A percentile compares a stretch with the other conserved stretches of the same genome.
These are phyloP conservation scores for Daldinia eschscholtzii DNA, from an alignment of 2,329 filamentous ascomycete genomes.

Conservation along the genomic window DNA sequence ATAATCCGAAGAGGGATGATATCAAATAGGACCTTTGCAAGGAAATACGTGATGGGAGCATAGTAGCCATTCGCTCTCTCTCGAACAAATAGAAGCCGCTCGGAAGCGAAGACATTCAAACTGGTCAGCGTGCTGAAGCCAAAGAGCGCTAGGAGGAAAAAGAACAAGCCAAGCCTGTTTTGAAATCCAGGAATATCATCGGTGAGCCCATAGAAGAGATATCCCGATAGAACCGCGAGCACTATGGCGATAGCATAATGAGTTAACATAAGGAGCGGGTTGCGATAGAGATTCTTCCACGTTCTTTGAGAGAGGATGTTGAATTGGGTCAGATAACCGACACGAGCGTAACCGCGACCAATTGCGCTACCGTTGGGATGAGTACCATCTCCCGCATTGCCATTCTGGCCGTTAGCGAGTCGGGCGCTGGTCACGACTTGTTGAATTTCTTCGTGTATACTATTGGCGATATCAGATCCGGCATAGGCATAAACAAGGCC, in stretches of 20 bases:
- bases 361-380: conserved; percentile 70
- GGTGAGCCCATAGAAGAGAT: conserved; percentile 94
- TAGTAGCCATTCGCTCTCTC: conserved; percentile 98
- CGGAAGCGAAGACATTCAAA: conserved; percentile 91
- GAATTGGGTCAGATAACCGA: conserved; percentile 86
- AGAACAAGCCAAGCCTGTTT: conserved; percentile 95
- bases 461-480: conserved; percentile 80
- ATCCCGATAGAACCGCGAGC: conserved; percentile 92
- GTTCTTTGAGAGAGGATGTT: conserved; percentile 89
- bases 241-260: conserved; percentile 98
- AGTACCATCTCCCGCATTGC: conserved; percentile 59
- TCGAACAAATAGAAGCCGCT: conserved; percentile 89
- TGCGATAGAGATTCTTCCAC: conserved; percentile 97
- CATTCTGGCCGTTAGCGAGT: conserved; percentile 75
- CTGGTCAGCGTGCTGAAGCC: conserved; percentile 97
- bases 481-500: conserved; percentile 81
- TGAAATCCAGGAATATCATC: conserved; percentile 98
- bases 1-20: conserved; percentile 94
- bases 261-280: conserved; percentile 97
- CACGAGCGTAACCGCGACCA: conserved; percentile 83
- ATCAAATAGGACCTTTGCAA: conserved; percentile 97
- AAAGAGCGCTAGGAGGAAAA: conserved; percentile 95
- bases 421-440: conserved; percentile 74
- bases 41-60: conserved; percentile 91
- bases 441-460: conserved; percentile 82